Percentiles rank a stretch among this genome's conserved stretches.
Evolutionary conservation across 768 basidiomycete genomes (phyloP).

Genomic region (Baorangia bicolor): DNA sequence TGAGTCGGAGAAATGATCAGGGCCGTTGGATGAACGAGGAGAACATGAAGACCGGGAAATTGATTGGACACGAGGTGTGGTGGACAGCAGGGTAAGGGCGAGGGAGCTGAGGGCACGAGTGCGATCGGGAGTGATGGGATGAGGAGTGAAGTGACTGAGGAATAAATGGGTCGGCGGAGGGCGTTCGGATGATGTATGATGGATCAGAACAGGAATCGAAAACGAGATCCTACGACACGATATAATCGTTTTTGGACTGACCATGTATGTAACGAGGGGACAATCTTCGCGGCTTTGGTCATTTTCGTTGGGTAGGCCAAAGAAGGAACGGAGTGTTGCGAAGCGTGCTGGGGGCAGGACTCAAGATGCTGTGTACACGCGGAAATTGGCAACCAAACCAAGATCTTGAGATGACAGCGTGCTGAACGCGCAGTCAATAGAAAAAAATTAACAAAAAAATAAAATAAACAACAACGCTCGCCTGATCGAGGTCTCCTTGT

Average conservation of each 20-base stretch:
- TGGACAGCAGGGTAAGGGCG: slow-evolving; percentile 39
- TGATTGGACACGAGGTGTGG: slow-evolving; percentile 49
- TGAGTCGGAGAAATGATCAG: slow-evolving; percentile 41
- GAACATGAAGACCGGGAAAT: slow-evolving; percentile 46
- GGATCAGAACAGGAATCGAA: slow-evolving; percentile 12
- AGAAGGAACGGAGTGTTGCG: slow-evolving; percentile 17
- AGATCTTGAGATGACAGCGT: no score
- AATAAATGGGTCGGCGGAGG: slow-evolving; percentile 34
- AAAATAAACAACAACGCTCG: no score
- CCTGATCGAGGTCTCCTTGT: no score
- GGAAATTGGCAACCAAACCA: no score
- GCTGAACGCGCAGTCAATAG: no score
- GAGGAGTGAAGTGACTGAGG: slow-evolving; percentile 25
- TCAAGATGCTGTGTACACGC: slow-evolving; percentile 25
- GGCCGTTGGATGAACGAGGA: slow-evolving; percentile 44
- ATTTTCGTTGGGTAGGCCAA: slow-evolving; percentile 8
- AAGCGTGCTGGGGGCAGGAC: slow-evolving; percentile 15
- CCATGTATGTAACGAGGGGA: slow-evolving; percentile 19
- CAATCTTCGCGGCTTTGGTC: slow-evolving; percentile 31
- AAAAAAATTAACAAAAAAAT: no score
- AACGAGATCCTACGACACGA: slow-evolving; percentile 23
- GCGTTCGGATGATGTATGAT: slow-evolving; percentile 28
- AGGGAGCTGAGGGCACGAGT: slow-evolving; percentile 33
- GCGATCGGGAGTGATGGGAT: slow-evolving; percentile 28
- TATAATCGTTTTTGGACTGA: slow-evolving; percentile 20